These are phyloP conservation scores for Plasmodium malariae DNA, from an alignment of 169 alveolate species.

Conservation along the genomic window DNA sequence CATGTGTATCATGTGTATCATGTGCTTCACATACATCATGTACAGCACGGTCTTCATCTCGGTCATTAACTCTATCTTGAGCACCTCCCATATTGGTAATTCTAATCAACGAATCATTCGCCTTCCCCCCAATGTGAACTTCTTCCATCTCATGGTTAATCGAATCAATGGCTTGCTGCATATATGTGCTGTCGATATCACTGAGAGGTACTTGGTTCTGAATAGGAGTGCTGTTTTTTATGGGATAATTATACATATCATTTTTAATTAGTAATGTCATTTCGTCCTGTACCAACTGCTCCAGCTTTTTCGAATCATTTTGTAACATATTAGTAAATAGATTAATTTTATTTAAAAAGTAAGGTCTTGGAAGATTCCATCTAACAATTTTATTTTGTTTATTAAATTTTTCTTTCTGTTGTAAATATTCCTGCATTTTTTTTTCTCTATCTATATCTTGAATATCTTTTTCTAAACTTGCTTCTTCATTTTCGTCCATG, in stretches of 20 bases:
- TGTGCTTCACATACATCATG: background rate
- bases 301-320: background rate
- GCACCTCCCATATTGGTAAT: background rate
- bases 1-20: background rate
- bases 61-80: background rate
- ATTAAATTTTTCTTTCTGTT: constrained; percentile 47
- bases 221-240: constrained; percentile 47
- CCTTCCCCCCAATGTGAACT: background rate
- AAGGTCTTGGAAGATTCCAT: constrained; percentile 74
- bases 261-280: constrained; percentile 38
- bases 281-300: constrained; percentile 31
- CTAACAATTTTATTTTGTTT: constrained; percentile 61
- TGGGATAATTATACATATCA: constrained; percentile 73
- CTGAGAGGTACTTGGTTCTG: constrained; percentile 48
- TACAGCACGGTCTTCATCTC: background rate
- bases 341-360: constrained; percentile 47
- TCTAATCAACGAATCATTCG: background rate
- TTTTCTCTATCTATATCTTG: constrained; percentile 49
- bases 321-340: background rate
- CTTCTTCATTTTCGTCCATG: constrained; percentile 26
- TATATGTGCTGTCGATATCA: background rate
- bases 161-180: constrained; percentile 16
- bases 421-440: constrained; percentile 33
- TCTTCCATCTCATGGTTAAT: constrained; percentile 71
- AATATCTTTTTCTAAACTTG: constrained; percentile 74